Evolutionary conservation across 768 basidiomycete genomes (phyloP).

Genomic region (Gymnopilus dilepis): DNA sequence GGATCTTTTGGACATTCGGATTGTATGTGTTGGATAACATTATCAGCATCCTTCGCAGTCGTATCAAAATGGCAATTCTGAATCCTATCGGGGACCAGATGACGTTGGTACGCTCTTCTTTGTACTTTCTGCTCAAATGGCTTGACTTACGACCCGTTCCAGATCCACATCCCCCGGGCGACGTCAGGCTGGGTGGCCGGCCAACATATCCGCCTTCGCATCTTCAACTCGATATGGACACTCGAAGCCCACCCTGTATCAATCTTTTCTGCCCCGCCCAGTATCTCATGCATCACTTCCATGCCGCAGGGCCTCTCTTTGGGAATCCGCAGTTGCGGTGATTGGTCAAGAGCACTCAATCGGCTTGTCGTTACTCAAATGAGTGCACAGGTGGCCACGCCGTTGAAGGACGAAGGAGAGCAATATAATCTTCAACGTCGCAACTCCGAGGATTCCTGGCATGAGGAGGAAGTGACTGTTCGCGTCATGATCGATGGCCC

Average conservation of each 20-base stretch:
- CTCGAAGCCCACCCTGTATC: conserved; percentile 86
- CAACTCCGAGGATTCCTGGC: no score
- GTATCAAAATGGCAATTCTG: conserved; percentile 78
- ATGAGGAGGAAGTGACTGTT: conserved; percentile 49
- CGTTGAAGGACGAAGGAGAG: no score
- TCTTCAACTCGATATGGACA: conserved; percentile 62
- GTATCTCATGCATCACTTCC: conserved; percentile 46
- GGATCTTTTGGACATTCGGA: conserved; percentile 82
- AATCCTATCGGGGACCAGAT: conserved; percentile 65
- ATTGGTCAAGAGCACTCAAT: conserved; percentile 78
- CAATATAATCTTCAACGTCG: no score
- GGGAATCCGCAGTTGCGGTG: conserved; percentile 66
- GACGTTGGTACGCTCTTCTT: conserved; percentile 63
- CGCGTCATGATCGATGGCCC: conserved; percentile 88
- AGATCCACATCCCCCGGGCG: conserved; percentile 64
- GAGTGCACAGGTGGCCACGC: no score
- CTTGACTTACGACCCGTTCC: conserved; percentile 29
- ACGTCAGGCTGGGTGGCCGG: conserved; percentile 77
- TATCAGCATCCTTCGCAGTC: conserved; percentile 68
- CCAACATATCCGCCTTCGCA: conserved; percentile 76
- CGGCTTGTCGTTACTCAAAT: conserved; percentile 52
- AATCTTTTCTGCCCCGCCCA: conserved; percentile 69
- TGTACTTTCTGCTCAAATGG: conserved; percentile 34
- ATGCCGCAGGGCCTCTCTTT: conserved; percentile 57
- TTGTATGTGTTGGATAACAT: conserved; percentile 81